Conservation (phyloP, 2,329 filamentous ascomycete genomes). For the Plenodomus biglobosus region DNA sequence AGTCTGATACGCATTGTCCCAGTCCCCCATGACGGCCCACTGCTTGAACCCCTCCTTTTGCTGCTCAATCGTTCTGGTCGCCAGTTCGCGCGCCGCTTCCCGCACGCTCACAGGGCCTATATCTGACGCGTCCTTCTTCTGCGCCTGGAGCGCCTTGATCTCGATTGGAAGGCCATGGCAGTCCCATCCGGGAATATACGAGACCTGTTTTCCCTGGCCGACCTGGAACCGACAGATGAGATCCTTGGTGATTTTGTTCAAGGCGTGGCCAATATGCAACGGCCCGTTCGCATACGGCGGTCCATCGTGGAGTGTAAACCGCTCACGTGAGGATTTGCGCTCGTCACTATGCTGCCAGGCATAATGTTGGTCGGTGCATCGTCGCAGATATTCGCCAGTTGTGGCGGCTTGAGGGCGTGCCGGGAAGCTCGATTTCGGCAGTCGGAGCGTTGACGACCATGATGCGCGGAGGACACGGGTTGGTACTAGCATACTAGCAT, state of each 20-base stretch:
- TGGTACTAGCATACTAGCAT: conserved; percentile 45
- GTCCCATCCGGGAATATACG: conserved; percentile 93
- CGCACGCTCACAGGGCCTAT: conserved; percentile 60
- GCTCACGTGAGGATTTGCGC: conserved; percentile 49
- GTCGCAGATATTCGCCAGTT: conserved; percentile 60
- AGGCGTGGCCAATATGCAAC: conserved; percentile 87
- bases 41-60: conserved; percentile 74
- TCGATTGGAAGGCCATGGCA: conserved; percentile 97
- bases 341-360: conserved; percentile 70
- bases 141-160: conserved; percentile 78
- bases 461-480: conserved; percentile 43
- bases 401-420: conserved; percentile 44
- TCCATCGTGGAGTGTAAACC: conserved; percentile 89
- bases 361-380: conserved; percentile 87
- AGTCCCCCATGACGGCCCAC: conserved; percentile 79
- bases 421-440: conserved; percentile 54
- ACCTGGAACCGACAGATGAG: conserved; percentile 83
- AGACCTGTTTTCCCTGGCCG: conserved; percentile 72
- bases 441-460: conserved; percentile 51
- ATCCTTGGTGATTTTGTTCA: conserved; percentile 98
- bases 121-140: conserved; percentile 43
- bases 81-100: conserved; percentile 64
- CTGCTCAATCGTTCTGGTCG: conserved; percentile 66
- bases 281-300: conserved; percentile 94
- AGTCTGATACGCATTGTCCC: conserved; percentile 74